phyloP scores from a whole-genome alignment of 2,329 filamentous ascomycete genomes.

The Alternaria brassicae region DNA sequence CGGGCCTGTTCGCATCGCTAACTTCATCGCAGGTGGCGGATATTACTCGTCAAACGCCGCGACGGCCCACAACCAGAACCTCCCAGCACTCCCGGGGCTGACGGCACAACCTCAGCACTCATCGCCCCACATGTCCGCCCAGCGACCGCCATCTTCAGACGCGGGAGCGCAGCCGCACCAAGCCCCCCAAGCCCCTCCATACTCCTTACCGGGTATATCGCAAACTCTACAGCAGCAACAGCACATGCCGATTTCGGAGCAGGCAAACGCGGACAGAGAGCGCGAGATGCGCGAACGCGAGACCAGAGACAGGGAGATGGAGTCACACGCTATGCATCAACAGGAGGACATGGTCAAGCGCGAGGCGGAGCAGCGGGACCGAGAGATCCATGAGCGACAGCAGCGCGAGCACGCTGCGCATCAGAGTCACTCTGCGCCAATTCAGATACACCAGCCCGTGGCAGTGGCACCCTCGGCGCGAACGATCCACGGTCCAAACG shows the following conservation, averaged over 20 bases:
- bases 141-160: constrained; percentile 48
- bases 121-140: constrained; percentile 47
- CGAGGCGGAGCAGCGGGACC: constrained; percentile 59
- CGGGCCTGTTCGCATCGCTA: constrained; percentile 21
- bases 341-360: constrained; percentile 63
- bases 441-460: constrained; percentile 93
- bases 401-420: constrained; percentile 74
- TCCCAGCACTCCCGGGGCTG: constrained; percentile 55
- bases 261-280: constrained; percentile 52
- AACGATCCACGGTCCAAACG: constrained; percentile 90
- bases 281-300: constrained; percentile 56
- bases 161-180: constrained; percentile 46
- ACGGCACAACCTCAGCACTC: constrained; percentile 54
- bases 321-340: constrained; percentile 54
- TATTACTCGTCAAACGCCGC: constrained; percentile 53
- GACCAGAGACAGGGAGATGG: constrained; percentile 60
- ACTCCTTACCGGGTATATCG: constrained; percentile 55
- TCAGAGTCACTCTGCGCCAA: constrained; percentile 85
- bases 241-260: constrained; percentile 48
- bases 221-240: constrained; percentile 51
- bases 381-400: constrained; percentile 63
- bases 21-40: constrained; percentile 37
- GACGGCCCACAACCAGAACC: constrained; percentile 50
- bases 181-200: constrained; percentile 49
- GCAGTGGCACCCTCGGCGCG: constrained; percentile 74